Evolutionary conservation across 2,329 filamentous ascomycete genomes (phyloP).

Genomic region (Phoma sp.): DNA sequence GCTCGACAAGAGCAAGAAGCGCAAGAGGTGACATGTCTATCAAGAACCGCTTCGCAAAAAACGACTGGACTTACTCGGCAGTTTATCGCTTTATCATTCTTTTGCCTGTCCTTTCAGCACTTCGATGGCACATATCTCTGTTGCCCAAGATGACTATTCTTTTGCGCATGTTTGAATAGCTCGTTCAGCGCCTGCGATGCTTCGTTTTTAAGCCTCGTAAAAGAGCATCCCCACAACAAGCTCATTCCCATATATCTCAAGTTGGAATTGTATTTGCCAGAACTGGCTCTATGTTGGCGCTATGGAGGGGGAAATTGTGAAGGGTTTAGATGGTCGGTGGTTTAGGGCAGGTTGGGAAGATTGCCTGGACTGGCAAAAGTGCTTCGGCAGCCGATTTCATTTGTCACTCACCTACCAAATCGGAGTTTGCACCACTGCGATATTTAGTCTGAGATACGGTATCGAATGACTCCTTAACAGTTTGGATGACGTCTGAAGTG

Average conservation of each 20-base stretch:
- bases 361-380: slow-evolving; percentile 14
- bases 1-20: slow-evolving; percentile 71
- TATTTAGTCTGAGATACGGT: slow-evolving; percentile 34
- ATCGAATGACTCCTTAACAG: slow-evolving; percentile 33
- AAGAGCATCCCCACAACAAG: slow-evolving; percentile 12
- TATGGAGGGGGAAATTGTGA: slow-evolving; percentile 7
- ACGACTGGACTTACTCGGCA: background rate
- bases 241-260: slow-evolving; percentile 12
- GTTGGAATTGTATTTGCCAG: slow-evolving; percentile 8
- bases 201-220: slow-evolving; percentile 5
- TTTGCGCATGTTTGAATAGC: slow-evolving; percentile 13
- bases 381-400: slow-evolving; percentile 17
- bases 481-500: slow-evolving; percentile 11
- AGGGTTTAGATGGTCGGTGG: slow-evolving; percentile 9
- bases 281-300: slow-evolving; percentile 9
- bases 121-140: slow-evolving; percentile 3
- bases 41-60: background rate
- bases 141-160: slow-evolving; percentile 1
- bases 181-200: slow-evolving; percentile 11
- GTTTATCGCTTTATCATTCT: background rate
- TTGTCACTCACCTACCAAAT: slow-evolving; percentile 26
- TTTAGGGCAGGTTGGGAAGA: slow-evolving; percentile 5
- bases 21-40: slow-evolving; percentile 62
- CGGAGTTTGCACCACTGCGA: slow-evolving; percentile 37
- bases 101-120: background rate